These are phyloP conservation scores for Aspergillus sp. DNA, from an alignment of 2,329 filamentous ascomycete genomes.

Conservation along the genomic window DNA sequence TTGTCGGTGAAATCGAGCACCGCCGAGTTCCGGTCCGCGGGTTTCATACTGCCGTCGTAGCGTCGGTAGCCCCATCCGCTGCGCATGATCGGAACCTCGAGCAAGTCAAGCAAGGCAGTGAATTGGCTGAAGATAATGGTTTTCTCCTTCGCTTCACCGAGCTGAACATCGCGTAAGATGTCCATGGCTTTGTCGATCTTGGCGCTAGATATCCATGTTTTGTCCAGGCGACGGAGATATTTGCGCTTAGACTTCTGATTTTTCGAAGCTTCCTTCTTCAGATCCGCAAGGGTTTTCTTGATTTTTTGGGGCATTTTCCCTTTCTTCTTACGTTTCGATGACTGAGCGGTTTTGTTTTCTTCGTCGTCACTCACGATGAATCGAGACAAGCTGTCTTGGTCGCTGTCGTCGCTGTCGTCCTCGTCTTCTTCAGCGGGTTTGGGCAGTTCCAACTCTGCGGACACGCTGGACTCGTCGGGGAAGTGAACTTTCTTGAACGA, in stretches of 20 bases:
- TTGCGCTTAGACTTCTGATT: conserved; percentile 65
- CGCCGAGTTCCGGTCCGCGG: conserved; percentile 64
- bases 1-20: conserved; percentile 67
- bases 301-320: conserved; percentile 45
- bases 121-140: conserved; percentile 82
- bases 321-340: conserved; percentile 36
- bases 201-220: conserved; percentile 70
- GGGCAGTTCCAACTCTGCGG: conserved; percentile 18
- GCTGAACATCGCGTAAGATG: conserved; percentile 55
- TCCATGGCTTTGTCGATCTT: conserved; percentile 71
- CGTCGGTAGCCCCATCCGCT: conserved; percentile 61
- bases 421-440: conserved; percentile 31
- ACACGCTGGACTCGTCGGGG: conserved; percentile 48
- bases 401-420: conserved; percentile 34
- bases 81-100: conserved; percentile 69
- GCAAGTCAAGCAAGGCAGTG: conserved; percentile 73
- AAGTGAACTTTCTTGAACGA: conserved; percentile 73
- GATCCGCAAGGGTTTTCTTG: conserved; percentile 37
- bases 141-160: conserved; percentile 62
- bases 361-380: conserved; percentile 29
- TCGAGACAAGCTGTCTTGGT: conserved; percentile 19
- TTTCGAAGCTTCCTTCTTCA: conserved; percentile 52
- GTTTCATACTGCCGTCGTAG: conserved; percentile 75
- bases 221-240: conserved; percentile 68
- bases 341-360: conserved; percentile 46